Evolutionary conservation across 164 flowering plant species (phyloP).

Genomic region (Chimonanthus salicifolius): DNA sequence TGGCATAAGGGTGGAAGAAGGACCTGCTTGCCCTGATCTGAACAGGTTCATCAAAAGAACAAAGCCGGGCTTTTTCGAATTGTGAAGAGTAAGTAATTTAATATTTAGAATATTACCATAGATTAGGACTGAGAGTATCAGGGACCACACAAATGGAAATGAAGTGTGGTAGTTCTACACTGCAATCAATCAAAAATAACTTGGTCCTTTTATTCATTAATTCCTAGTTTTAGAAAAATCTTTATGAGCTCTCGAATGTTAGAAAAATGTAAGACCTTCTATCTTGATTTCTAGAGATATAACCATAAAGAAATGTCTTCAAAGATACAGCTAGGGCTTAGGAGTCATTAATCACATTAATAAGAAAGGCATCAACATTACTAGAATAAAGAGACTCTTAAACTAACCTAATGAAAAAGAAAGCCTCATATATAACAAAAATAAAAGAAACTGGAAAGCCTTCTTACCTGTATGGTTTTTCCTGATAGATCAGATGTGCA

Average conservation of each 20-base stretch:
- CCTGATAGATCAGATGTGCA: constrained; percentile 60
- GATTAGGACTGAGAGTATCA: no score
- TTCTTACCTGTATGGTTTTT: constrained; percentile 46
- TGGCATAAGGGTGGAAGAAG: not conserved
- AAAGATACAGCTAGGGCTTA: not conserved
- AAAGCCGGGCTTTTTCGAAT: not conserved
- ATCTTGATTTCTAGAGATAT: not conserved
- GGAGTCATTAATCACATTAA: not conserved
- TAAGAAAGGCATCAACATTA: not conserved
- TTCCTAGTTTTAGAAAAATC: no score
- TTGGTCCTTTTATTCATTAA: no score
- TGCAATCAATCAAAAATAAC: no score
- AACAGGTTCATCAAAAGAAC: not conserved
- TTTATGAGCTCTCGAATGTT: not conserved
- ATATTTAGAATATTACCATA: not conserved
- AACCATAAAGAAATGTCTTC: not conserved
- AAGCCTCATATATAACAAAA: not conserved
- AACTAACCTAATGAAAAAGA: not conserved
- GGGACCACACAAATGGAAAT: not conserved
- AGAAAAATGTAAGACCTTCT: not conserved
- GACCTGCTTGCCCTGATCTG: not conserved
- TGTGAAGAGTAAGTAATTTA: not conserved
- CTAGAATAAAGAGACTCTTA: not conserved
- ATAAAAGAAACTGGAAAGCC: not conserved
- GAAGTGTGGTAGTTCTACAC: not conserved